Evolutionary conservation across 768 basidiomycete genomes (phyloP).

Genomic region (Russula vinacea): DNA sequence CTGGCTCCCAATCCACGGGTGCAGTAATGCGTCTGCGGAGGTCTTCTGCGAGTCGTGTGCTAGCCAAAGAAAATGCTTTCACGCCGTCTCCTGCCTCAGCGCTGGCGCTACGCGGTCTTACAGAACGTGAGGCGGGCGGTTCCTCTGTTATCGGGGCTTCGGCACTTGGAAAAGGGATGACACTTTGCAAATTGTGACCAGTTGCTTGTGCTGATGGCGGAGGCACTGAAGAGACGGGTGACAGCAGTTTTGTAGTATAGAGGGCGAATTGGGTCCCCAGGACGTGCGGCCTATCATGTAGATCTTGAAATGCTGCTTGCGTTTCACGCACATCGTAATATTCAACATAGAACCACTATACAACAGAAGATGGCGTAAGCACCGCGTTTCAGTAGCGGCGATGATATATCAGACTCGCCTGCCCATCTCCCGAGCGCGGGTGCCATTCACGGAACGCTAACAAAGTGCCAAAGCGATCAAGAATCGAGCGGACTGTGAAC

Average conservation of each 20-base stretch:
- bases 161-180: constrained; percentile 25
- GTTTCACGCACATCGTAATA: constrained; percentile 67
- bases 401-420: constrained; percentile 22
- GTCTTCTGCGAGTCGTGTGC: constrained; percentile 24
- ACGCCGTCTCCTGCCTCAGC: constrained; percentile 30
- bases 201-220: constrained; percentile 8
- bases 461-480: constrained; percentile 26
- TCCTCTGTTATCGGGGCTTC: constrained; percentile 11
- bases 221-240: constrained; percentile 7
- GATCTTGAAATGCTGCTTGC: constrained; percentile 46
- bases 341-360: constrained; percentile 54
- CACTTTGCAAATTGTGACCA: constrained; percentile 13
- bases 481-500: constrained; percentile 23
- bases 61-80: constrained; percentile 29
- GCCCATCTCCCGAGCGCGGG: constrained; percentile 22
- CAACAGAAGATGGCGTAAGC: constrained; percentile 1
- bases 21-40: constrained; percentile 25
- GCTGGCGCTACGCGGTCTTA: constrained; percentile 29
- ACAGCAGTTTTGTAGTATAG: constrained; percentile 22
- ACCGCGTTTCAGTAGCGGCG: background rate
- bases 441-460: constrained; percentile 26
- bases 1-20: constrained; percentile 21
- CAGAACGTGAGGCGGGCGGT: constrained; percentile 3
- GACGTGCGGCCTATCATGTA: constrained; percentile 41
- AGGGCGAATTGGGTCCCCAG: constrained; percentile 26